Percentiles rank a stretch among this genome's conserved stretches.
These are phyloP conservation scores for Trypanosoma brucei DNA, from an alignment of 208 protist species.

Conservation along the genomic window DNA sequence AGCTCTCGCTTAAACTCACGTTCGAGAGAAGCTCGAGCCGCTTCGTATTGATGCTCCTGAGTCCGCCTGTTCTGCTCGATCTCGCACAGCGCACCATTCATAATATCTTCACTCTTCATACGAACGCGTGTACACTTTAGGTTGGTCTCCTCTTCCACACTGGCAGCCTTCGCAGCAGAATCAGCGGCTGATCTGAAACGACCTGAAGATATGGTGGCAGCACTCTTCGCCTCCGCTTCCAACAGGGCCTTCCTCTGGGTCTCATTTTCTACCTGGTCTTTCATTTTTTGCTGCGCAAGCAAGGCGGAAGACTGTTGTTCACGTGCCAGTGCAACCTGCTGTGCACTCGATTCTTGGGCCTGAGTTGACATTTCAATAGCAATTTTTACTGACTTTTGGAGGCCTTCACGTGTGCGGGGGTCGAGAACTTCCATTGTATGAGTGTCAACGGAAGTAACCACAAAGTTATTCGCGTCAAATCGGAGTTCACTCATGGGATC, in stretches of 20 bases:
- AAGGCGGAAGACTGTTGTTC: constrained; percentile 90
- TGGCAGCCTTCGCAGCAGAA: constrained; percentile 77
- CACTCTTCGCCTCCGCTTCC: constrained; percentile 76
- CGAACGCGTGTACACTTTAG: constrained; percentile 75
- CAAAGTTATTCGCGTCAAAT: constrained; percentile 89
- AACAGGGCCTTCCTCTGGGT: constrained; percentile 79
- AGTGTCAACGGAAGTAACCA: constrained; percentile 94
- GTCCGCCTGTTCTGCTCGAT: constrained; percentile 42
- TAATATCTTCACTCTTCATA: constrained; percentile 59
- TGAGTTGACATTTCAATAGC: constrained; percentile 96
- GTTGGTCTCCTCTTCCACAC: constrained; percentile 86
- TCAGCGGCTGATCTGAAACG: constrained; percentile 88
- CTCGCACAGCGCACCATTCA: constrained; percentile 36
- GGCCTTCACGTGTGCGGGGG: constrained; percentile 88
- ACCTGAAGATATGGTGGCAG: constrained; percentile 85
- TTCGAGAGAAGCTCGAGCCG: constrained; percentile 25
- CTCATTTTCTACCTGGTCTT: constrained; percentile 91
- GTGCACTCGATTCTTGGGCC: constrained; percentile 90
- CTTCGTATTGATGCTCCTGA: constrained; percentile 41
- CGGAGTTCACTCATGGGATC: constrained; percentile 51
- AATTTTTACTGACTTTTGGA: constrained; percentile 95
- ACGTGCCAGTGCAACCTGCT: constrained; percentile 83
- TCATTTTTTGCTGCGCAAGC: constrained; percentile 91
- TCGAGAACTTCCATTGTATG: constrained; percentile 94
- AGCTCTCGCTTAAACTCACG: constrained; percentile 30